phyloP scores from a whole-genome alignment of 441 rosid species.

The Euphorbia celastroides region DNA sequence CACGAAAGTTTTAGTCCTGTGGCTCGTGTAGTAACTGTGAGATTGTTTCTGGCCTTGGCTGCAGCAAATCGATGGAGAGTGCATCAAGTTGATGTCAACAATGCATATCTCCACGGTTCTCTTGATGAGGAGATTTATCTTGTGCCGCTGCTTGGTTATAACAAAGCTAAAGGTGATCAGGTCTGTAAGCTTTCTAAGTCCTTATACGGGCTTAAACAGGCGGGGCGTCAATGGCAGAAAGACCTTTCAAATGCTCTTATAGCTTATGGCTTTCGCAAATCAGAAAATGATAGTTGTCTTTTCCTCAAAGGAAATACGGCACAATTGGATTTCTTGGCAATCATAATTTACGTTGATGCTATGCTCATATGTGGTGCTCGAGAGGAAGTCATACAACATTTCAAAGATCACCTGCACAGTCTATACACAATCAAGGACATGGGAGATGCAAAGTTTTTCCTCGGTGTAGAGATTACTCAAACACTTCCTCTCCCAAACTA shows the following conservation, averaged over 20 bases:
- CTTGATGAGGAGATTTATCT: neutral
- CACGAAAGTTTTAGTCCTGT: neutral
- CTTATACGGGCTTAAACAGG: neutral
- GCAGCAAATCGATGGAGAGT: neutral
- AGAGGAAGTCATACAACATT: no score
- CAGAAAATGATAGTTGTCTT: neutral
- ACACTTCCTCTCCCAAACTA: no score
- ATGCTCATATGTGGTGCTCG: no score
- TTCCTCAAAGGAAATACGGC: neutral
- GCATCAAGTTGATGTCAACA: neutral
- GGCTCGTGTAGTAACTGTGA: neutral
- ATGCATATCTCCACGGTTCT: neutral
- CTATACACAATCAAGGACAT: no score
- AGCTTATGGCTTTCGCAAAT: neutral
- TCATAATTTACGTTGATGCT: no score
- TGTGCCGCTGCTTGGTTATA: neutral
- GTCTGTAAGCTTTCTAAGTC: neutral
- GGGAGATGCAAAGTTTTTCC: no score
- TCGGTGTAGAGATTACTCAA: no score
- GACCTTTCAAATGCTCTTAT: neutral
- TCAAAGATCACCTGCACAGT: no score
- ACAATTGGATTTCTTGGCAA: no score
- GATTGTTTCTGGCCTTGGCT: neutral
- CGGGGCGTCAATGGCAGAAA: neutral
- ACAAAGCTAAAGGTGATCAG: no score